Evolutionary conservation across 2,329 filamentous ascomycete genomes (phyloP), one percentile per base, ranked within the genome.

Genomic region (Penicillium sp.): DNA sequence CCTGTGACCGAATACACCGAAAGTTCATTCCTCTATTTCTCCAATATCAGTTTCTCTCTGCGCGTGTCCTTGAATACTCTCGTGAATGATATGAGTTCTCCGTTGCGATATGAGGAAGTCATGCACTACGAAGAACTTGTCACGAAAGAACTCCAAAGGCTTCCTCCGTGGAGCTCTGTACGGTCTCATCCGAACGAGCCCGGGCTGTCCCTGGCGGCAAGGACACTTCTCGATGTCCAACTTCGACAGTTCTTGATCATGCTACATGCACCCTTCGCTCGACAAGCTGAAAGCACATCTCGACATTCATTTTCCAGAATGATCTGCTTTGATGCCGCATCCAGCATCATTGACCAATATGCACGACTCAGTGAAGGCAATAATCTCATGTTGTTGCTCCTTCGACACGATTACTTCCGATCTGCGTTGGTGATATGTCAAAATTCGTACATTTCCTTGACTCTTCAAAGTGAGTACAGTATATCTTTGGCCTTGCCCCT

Each of bases 171-270:
- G 63, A 57, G 8, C 14, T 37, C 14, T 9, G 29, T 45, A 7
- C 29, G 45, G 11, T 50, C 48, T 3, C 43, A 43, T n/a, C 14
- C 51, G 59, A 47, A 26, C 49, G 14, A 33, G 10, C 10, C 25
- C 55, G 25, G 21, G 14, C 21, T 33, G 7, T 69, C 45, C 43
- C 65, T 19, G 48, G 58, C 14, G 48, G 50, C 50, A 19, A 29
- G 50, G 21, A 46, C 61, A 5, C 50, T 72, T n/a, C 62, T 69
- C 3, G 59, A 68, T 29, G 54, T 70, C 21, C 60, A 71, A n/a
- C 58, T 72, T 1, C 65, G 66, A 33, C 69, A 72, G 35, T 69
- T 66, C 39, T 58, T 72, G 7, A 60, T 71, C 19, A 58, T 71
- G 44, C 60, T 72, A 3, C 69, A 72, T 53, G 63, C 65, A 19